phyloP scores from a whole-genome alignment of 345 rosid species.

The Noccaea bulbosa region DNA sequence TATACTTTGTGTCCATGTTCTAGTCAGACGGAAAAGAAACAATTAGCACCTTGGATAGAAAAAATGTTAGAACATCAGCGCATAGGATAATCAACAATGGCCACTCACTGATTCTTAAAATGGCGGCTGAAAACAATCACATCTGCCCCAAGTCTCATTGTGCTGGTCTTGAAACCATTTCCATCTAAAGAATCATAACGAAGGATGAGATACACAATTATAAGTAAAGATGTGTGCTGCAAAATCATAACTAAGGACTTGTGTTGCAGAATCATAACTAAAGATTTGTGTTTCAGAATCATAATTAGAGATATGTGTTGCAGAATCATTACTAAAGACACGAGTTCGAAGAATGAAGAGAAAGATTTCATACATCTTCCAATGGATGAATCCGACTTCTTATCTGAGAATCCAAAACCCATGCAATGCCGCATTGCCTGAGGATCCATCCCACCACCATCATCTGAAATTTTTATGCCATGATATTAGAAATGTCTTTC shows the following conservation, averaged over 20 bases:
- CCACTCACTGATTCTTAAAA: constrained; percentile 61
- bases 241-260: constrained; percentile 25
- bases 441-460: constrained; percentile 98
- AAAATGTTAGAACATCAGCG: constrained; percentile 9
- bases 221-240: constrained; percentile 11
- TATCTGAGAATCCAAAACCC: constrained; percentile 98
- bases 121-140: constrained; percentile 89
- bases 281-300: constrained; percentile 27
- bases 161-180: constrained; percentile 97
- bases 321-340: constrained; percentile 25
- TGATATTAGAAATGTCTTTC: constrained; percentile 13
- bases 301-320: constrained; percentile 26
- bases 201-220: constrained; percentile 28
- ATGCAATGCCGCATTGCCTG: constrained; percentile 84
- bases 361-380: constrained; percentile 69
- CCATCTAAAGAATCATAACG: constrained; percentile 71
- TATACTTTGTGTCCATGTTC: constrained; percentile 73
- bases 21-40: constrained; percentile 42
- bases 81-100: constrained; percentile 9
- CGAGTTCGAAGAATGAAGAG: constrained; percentile 22
- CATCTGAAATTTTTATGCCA: constrained; percentile 54
- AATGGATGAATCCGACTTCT: constrained; percentile 69
- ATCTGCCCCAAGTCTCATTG: constrained; percentile 98
- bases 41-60: constrained; percentile 24
- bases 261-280: constrained; percentile 11